These are phyloP conservation scores for Schizochytrium sp. DNA, from an alignment of 108 stramenopile genomes.

Conservation along the genomic window DNA sequence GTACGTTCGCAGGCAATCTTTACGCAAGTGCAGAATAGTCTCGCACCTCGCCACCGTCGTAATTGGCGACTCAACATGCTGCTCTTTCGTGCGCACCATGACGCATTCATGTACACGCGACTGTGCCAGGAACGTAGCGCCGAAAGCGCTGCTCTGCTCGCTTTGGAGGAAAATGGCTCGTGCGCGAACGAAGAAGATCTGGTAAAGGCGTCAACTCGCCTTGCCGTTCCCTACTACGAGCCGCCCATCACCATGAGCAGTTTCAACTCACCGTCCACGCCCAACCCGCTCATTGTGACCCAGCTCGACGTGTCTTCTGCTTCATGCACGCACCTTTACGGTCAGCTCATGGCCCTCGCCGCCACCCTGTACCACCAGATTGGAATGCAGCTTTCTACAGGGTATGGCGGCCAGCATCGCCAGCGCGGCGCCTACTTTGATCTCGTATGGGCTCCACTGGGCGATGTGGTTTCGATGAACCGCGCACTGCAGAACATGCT, in stretches of 20 bases:
- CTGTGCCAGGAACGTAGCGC: not conserved
- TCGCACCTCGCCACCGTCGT: not conserved
- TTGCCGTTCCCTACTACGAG: not conserved
- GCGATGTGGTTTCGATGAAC: not conserved
- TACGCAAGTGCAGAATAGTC: not conserved
- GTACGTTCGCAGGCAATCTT: not conserved
- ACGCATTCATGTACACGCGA: constrained; percentile 3
- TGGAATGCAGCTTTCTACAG: not conserved
- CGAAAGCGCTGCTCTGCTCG: not conserved
- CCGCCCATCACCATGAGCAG: constrained; percentile 5
- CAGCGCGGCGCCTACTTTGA: constrained; percentile 13
- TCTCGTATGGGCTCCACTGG: not conserved
- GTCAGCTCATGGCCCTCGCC: not conserved
- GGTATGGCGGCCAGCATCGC: constrained; percentile 9
- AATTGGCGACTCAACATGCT: constrained; percentile 18
- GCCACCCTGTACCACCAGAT: constrained; percentile 12
- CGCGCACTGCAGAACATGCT: not conserved
- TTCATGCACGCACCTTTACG: not conserved
- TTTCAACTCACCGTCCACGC: constrained; percentile 8
- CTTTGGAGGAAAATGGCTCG: not conserved
- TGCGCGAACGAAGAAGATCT: not conserved
- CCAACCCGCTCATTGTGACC: not conserved
- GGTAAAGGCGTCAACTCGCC: not conserved
- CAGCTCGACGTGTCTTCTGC: not conserved
- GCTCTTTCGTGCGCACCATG: not conserved